Percentiles rank a stretch among this genome's conserved stretches.
Evolutionary conservation across 495 filamentous ascomycete species (phyloP).

Genomic region (Xylaria acuta): DNA sequence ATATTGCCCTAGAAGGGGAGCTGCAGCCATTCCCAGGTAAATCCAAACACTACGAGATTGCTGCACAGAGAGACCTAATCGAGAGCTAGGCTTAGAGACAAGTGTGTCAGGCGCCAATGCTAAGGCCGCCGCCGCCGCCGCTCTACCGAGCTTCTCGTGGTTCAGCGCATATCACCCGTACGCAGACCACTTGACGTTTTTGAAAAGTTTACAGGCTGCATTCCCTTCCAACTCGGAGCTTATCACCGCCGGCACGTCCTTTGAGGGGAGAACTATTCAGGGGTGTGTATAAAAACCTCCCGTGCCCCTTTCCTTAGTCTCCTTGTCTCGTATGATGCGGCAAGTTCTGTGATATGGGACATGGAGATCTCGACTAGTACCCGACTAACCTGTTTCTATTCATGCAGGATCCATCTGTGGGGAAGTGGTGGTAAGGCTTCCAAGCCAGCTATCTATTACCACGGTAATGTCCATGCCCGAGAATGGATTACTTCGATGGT

Average conservation of each 20-base stretch:
- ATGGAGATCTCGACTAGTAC: too few relatives aligned
- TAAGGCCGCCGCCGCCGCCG: conserved; percentile 30
- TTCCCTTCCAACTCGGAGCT: conserved; percentile 62
- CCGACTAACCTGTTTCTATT: too few relatives aligned
- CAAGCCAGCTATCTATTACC: conserved; percentile 64
- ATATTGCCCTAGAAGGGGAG: conserved; percentile 51
- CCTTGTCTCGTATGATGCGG: too few relatives aligned
- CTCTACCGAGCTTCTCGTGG: conserved; percentile 50
- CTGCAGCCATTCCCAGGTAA: conserved; percentile 38
- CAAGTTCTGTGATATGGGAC: too few relatives aligned
- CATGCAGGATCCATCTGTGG: conserved; percentile 67
- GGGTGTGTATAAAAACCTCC: too few relatives aligned
- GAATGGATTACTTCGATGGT: conserved; percentile 68
- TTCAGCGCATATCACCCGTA: conserved; percentile 65
- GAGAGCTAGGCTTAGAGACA: conserved; percentile 11
- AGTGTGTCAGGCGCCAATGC: neutral
- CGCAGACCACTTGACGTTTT: conserved; percentile 60
- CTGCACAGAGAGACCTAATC: conserved; percentile 7
- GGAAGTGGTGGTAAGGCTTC: conserved; percentile 60
- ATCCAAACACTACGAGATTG: neutral
- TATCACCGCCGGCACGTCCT: conserved; percentile 59
- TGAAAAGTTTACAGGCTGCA: conserved; percentile 55
- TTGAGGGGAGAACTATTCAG: conserved; percentile 58
- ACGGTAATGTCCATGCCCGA: conserved; percentile 68
- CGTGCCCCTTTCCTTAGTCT: too few relatives aligned